phyloP scores from a whole-genome alignment of 306 rosid genomes.

The Pterocarpus macrocarpus region DNA sequence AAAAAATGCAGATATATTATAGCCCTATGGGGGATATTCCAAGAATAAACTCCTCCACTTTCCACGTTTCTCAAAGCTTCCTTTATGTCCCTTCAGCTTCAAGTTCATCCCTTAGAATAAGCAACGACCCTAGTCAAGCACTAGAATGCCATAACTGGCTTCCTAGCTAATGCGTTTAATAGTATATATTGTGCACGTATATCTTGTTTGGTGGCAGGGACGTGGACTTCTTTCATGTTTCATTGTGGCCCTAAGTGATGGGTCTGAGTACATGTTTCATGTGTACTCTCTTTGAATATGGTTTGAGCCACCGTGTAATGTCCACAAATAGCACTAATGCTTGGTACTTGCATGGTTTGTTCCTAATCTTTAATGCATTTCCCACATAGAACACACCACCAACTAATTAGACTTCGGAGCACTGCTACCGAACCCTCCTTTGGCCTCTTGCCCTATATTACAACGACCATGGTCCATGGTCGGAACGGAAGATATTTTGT shows the following conservation, averaged over 20 bases:
- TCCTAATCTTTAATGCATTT: conserved; percentile 12
- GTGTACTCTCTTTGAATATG: neutral
- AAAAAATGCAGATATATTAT: conserved; percentile 3
- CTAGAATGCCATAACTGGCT: conserved; percentile 36
- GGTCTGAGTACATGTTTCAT: too few relatives aligned
- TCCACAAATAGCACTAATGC: conserved; percentile 16
- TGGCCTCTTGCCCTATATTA: neutral
- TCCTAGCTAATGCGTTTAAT: conserved; percentile 20
- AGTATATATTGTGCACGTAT: conserved; percentile 5
- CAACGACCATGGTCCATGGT: neutral
- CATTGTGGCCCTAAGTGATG: too few relatives aligned
- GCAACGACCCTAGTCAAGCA: conserved; percentile 33
- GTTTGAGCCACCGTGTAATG: neutral
- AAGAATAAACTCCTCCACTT: conserved; percentile 73
- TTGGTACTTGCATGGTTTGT: neutral
- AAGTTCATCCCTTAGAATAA: conserved; percentile 36
- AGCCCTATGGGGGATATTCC: conserved; percentile 61
- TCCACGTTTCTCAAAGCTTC: conserved; percentile 38
- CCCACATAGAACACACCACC: neutral
- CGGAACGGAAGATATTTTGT: neutral
- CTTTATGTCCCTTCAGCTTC: conserved; percentile 1
- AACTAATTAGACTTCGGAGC: conserved; percentile 7
- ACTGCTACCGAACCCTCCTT: neutral
- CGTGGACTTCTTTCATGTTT: neutral
- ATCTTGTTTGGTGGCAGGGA: conserved; percentile 19